Conservation (phyloP, 441 rosid species). For the Adansonia gregorii region DNA sequence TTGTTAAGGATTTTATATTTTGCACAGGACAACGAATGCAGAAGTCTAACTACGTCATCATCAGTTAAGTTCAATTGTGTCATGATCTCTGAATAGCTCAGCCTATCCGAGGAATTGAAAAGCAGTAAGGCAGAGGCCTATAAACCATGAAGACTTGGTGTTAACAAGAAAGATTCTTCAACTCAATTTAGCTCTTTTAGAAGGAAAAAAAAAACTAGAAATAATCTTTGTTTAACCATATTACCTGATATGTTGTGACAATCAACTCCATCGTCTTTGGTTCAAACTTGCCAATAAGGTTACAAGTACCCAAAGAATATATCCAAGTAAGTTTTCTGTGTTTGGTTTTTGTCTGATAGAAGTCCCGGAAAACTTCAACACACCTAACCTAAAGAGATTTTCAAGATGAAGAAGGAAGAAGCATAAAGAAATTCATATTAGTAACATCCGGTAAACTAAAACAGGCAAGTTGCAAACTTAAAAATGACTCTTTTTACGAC, state of each 20-base stretch:
- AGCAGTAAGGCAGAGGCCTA: constrained; percentile 47
- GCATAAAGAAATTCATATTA: not conserved
- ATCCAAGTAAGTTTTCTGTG: constrained; percentile 50
- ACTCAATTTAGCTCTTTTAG: not conserved
- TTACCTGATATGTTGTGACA: constrained; percentile 57
- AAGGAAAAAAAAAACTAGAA: not conserved
- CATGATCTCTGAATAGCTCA: constrained; percentile 49
- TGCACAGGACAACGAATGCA: constrained; percentile 44
- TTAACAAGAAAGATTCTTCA: not conserved
- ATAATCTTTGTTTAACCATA: not conserved
- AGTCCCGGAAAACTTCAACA: constrained; percentile 54
- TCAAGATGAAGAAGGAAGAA: not conserved
- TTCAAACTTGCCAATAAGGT: constrained; percentile 53
- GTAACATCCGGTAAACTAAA: not conserved
- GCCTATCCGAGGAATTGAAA: constrained; percentile 41
- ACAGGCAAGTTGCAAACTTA: not conserved
- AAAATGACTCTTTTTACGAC: not conserved
- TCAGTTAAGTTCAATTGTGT: constrained; percentile 40
- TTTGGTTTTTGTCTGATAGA: constrained; percentile 54
- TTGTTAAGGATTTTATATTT: constrained; percentile 45
- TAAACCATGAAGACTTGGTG: not conserved
- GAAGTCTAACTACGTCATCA: constrained; percentile 44
- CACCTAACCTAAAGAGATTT: constrained; percentile 41
- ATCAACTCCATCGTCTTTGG: constrained; percentile 50
- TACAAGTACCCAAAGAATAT: constrained; percentile 55